Percentiles rank a stretch among this genome's conserved stretches.
These are phyloP conservation scores for Backusella luteola DNA, from an alignment of 192 early-diverging fungal genomes.

Conservation along the genomic window DNA sequence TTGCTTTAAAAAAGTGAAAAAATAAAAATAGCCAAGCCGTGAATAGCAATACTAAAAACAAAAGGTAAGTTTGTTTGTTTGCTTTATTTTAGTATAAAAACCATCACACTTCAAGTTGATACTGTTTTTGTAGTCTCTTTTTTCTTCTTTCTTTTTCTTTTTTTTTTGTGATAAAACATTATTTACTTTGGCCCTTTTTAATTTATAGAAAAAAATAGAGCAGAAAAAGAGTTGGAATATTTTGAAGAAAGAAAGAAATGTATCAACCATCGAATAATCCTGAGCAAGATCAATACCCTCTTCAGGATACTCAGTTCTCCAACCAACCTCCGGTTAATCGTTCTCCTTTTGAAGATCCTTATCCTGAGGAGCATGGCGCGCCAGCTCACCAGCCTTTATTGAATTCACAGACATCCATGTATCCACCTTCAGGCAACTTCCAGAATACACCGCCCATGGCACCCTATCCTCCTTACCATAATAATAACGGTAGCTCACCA, in stretches of 20 bases:
- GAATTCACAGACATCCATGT: slow-evolving; percentile 23
- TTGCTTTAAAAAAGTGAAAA: background rate
- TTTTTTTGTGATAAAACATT: background rate
- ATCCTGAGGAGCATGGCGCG: slow-evolving; percentile 15
- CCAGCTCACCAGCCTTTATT: slow-evolving; percentile 21
- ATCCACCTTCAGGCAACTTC: background rate
- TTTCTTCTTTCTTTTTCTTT: background rate
- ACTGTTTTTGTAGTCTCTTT: background rate
- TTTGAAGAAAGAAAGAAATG: slow-evolving; percentile 9
- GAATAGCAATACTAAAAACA: background rate
- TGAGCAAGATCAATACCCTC: slow-evolving; percentile 36
- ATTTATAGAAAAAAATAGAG: background rate
- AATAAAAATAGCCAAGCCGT: background rate
- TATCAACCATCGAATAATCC: slow-evolving; percentile 15
- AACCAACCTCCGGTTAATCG: slow-evolving; percentile 19
- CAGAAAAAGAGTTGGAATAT: background rate
- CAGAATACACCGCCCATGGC: background rate
- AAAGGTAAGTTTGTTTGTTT: background rate
- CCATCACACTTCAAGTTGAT: background rate
- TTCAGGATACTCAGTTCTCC: slow-evolving; percentile 35
- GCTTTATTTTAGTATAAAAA: background rate
- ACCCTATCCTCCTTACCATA: slow-evolving; percentile 13
- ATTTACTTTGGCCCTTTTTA: background rate
- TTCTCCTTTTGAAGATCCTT: slow-evolving; percentile 34
- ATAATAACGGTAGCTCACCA: slow-evolving; percentile 26